Base-by-base conservation (phyloP, 345 rosid genomes). In the Citrus mangshanensis region DNA sequence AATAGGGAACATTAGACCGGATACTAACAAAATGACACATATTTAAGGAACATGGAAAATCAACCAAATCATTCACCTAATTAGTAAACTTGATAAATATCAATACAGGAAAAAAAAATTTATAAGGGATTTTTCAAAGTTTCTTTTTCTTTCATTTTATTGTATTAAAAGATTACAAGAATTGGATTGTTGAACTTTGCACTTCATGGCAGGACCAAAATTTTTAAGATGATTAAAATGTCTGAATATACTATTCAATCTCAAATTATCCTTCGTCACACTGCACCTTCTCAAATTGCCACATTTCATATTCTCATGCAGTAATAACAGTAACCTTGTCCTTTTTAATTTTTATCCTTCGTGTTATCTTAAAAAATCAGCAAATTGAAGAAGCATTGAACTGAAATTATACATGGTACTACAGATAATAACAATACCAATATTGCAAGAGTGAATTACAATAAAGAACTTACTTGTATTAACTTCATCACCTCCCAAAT, bases 401-500 rank as follows among this genome's bases (percentile, higher is more conserved):
- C 62, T 22, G 27, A 59, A 22, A 24, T 7, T 22, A n/a, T 35
- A 7, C 1, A 1, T 68, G 7, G 28, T 46, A 70, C 62, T 1
- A 6, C 9, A 34, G 49, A 59, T 3, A 32, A 78, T 42, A 40
- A 60, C n/a, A 38, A 10, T 72, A 55, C 16, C 25, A 16, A 38
- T 70, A 54, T 54, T 54, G 58, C 22, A 24, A 67, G n/a, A 68
- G 27, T 10, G 46, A 79, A 21, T 19, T 51, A 21, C 27, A 61
- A 61, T 35, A 58, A 70, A 61, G 6, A 77, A 75, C 83, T 87
- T 86, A 92, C 97, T 83, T 82, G 94, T 86, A 66, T 90, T 54
- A 46, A 92, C 97, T 86, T 92, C 97, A 70, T 92, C 97, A n/a
- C 97, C 97, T 72, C 97, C 97, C 91, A 92, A 83, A 77, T 92